Evolutionary conservation across 2,329 filamentous ascomycete species (phyloP).

Genomic region (Lasiodiplodia sp.): DNA sequence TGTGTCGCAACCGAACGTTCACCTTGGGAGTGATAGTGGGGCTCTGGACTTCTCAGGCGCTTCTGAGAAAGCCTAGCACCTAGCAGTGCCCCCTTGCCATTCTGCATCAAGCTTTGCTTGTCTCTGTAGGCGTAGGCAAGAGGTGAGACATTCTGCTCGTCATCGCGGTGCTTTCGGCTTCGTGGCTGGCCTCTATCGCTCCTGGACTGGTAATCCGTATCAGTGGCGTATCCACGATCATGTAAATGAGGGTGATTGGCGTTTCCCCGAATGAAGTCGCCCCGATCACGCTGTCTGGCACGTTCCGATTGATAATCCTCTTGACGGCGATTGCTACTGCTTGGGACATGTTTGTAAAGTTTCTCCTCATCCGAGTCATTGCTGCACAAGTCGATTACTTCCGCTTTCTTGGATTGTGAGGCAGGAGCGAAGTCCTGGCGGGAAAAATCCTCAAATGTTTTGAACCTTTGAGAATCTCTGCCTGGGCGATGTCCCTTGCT

Average conservation of each 20-base stretch:
- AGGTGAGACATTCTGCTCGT: background rate
- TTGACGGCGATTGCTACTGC: background rate
- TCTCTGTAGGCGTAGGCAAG: background rate
- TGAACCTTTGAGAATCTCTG: background rate
- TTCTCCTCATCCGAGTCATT: background rate
- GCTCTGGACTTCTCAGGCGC: background rate
- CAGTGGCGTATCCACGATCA: background rate
- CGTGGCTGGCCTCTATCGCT: background rate
- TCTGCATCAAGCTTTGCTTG: background rate
- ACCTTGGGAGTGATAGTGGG: background rate
- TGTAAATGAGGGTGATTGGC: background rate
- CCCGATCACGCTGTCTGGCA: background rate
- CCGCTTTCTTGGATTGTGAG: background rate
- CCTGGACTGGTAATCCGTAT: background rate
- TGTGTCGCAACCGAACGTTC: too few relatives aligned
- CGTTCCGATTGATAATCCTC: background rate
- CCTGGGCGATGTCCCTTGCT: background rate
- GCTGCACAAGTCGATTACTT: background rate
- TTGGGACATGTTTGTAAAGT: background rate
- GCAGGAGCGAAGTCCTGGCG: background rate
- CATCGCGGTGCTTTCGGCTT: background rate
- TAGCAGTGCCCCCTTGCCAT: background rate
- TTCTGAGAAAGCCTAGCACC: background rate
- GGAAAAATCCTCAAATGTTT: background rate
- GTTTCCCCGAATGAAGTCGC: background rate